Percentiles rank a stretch among this genome's conserved stretches.
These are phyloP conservation scores for Fusarium nematophilum DNA, from an alignment of 2,329 filamentous ascomycete genomes.

Conservation along the genomic window DNA sequence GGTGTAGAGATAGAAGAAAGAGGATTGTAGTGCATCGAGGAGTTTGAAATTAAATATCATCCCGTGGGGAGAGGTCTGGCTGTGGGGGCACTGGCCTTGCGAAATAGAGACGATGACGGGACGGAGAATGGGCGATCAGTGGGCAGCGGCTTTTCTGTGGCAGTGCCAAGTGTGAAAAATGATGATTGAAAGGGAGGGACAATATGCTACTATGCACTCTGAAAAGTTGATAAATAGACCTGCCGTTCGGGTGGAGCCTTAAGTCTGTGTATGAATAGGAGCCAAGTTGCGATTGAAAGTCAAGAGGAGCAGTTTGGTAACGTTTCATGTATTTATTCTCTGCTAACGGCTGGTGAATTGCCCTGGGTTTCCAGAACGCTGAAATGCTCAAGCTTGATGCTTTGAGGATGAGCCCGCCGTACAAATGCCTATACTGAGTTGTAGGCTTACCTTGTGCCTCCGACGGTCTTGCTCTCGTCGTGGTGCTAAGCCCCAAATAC, in stretches of 20 bases:
- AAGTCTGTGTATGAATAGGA: background rate
- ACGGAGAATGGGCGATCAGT: too few relatives aligned
- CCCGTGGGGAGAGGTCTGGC: too few relatives aligned
- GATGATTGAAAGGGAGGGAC: too few relatives aligned
- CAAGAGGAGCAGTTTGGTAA: background rate
- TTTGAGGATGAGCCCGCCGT: background rate
- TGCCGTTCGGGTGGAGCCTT: background rate
- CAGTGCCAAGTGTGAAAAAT: too few relatives aligned
- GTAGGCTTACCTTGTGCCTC: background rate
- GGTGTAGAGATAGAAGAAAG: too few relatives aligned
- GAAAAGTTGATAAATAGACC: background rate
- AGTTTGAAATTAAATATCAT: too few relatives aligned
- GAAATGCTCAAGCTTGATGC: background rate
- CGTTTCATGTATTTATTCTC: background rate
- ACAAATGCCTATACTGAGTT: background rate
- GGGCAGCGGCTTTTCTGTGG: too few relatives aligned
- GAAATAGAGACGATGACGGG: too few relatives aligned
- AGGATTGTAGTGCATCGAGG: too few relatives aligned
- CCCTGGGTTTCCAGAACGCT: background rate
- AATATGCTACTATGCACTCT: too few relatives aligned
- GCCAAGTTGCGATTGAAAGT: background rate
- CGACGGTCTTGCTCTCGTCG: slow-evolving; percentile 4
- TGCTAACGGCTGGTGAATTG: background rate
- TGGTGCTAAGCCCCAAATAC: background rate
- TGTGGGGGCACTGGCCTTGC: too few relatives aligned